Conservation (phyloP, 129 eudicot genomes). For the Artemisia annua region DNA sequence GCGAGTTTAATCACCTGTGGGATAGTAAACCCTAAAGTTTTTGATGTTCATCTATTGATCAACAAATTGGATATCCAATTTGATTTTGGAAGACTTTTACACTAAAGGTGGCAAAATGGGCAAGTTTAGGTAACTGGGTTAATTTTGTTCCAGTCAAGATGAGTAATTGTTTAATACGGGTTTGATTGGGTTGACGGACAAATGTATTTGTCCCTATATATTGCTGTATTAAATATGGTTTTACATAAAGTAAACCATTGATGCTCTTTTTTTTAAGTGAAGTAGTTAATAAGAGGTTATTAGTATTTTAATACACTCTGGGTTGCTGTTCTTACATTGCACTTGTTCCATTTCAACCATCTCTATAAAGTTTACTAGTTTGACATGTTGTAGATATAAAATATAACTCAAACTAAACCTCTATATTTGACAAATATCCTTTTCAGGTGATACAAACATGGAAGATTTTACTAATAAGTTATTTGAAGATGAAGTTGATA, state of each 20-base stretch:
- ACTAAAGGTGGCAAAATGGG: too few relatives aligned
- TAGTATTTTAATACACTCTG: not conserved
- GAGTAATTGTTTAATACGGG: too few relatives aligned
- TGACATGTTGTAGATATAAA: slow-evolving; percentile 8
- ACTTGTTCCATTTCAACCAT: not conserved
- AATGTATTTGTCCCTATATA: too few relatives aligned
- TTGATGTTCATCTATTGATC: not conserved
- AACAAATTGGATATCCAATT: not conserved
- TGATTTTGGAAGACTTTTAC: too few relatives aligned
- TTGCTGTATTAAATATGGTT: too few relatives aligned
- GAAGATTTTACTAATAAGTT: slow-evolving; percentile 11
- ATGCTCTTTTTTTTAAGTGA: too few relatives aligned
- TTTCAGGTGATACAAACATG: not conserved
- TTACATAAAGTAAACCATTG: too few relatives aligned
- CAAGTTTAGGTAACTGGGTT: too few relatives aligned
- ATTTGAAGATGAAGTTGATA: slow-evolving; percentile 18
- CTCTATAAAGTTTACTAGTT: not conserved
- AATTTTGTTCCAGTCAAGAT: too few relatives aligned
- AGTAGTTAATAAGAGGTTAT: too few relatives aligned
- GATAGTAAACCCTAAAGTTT: slow-evolving; percentile 13
- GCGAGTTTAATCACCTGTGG: slow-evolving; percentile 6
- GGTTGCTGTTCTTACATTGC: not conserved
- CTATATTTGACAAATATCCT: not conserved
- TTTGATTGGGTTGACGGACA: too few relatives aligned
- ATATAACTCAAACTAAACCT: not conserved